phyloP scores from a whole-genome alignment of 306 rosid species.

The Castanea mollissima region DNA sequence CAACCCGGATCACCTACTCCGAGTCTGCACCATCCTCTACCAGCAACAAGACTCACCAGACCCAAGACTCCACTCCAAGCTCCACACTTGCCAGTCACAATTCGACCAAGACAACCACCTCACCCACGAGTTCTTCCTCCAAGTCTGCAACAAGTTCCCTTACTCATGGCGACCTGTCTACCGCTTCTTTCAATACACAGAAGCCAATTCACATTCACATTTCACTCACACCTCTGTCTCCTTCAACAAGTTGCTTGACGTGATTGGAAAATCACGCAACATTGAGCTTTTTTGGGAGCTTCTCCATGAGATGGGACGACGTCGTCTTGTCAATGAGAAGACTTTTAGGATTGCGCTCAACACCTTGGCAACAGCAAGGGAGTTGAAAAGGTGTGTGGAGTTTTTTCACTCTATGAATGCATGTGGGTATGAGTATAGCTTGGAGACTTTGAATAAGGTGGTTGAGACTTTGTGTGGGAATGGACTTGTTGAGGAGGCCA shows the following conservation, averaged over 20 bases:
- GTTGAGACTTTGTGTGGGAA: constrained; percentile 49
- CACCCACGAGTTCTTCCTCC: constrained; percentile 87
- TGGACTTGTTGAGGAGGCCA: constrained; percentile 70
- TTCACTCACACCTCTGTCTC: constrained; percentile 65
- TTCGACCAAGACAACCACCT: constrained; percentile 18
- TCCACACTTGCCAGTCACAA: constrained; percentile 41
- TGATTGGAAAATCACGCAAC: constrained; percentile 51
- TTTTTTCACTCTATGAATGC: constrained; percentile 68
- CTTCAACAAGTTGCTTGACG: constrained; percentile 56
- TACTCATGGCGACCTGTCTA: constrained; percentile 82
- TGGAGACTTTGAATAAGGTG: constrained; percentile 51
- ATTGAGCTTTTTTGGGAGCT: constrained; percentile 68
- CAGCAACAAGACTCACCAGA: constrained; percentile 76
- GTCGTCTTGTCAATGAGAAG: constrained; percentile 39
- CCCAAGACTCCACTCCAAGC: constrained; percentile 60
- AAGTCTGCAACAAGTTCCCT: constrained; percentile 80
- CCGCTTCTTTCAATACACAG: constrained; percentile 53
- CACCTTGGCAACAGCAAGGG: constrained; percentile 61
- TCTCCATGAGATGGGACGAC: constrained; percentile 52
- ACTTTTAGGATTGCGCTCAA: constrained; percentile 52
- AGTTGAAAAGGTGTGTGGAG: constrained; percentile 70
- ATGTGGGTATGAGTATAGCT: constrained; percentile 47
- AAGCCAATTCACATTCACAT: constrained; percentile 29
- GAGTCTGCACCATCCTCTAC: constrained; percentile 71
- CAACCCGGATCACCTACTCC: constrained; percentile 52